Base-by-base conservation (phyloP, 768 basidiomycete genomes). In the Panaeolus cyanescens region DNA sequence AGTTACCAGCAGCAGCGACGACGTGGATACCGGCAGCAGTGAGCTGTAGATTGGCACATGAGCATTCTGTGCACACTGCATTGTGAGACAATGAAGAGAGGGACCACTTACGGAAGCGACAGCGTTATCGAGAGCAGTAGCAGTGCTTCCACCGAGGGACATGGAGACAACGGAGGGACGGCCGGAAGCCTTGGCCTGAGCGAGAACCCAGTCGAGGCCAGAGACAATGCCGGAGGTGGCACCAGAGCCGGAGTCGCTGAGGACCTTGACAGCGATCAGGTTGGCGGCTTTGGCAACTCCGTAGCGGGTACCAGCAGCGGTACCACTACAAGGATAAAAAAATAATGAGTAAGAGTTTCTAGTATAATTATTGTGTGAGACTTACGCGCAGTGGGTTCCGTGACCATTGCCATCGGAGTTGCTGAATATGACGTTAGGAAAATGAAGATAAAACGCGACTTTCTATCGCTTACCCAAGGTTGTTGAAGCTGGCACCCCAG, bases 361-460 rank as follows among this genome's bases (percentile, higher is more conserved):
- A 5, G n/a, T 37, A 59, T 32, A 17, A 54, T 6, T 28, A 36
- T 32, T 19, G 13, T n/a, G 13, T 5, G 40, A 13, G 9, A 64
- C 74, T 61, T 56, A 75, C 71, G 76, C 73, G 60, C 54, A 64
- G 62, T 78, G 77, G 42, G 79, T 78, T 13, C 79, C 80, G 63
- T 80, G 78, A 15, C 79, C 78, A 59, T 76, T 67, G 9, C 73
- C 77, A 65, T 80, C 79, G 30, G 65, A 67, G 20, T 50, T 30
- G 32, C 55, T 30, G 9, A 42, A 63, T 0, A 37, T 22, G 12
- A 56, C 32, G 12, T 53, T 19, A 7, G 39, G 20, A 25, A 55
- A 60, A 31, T 37, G 59, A 56, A 58, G n/a, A n/a, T 28, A 5
- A 13, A 13, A 39, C 3, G 2, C 12, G 3, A 39, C 6, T 12